Conservation (phyloP, 179 eudicot genomes). For the Beta corolliflora region DNA sequence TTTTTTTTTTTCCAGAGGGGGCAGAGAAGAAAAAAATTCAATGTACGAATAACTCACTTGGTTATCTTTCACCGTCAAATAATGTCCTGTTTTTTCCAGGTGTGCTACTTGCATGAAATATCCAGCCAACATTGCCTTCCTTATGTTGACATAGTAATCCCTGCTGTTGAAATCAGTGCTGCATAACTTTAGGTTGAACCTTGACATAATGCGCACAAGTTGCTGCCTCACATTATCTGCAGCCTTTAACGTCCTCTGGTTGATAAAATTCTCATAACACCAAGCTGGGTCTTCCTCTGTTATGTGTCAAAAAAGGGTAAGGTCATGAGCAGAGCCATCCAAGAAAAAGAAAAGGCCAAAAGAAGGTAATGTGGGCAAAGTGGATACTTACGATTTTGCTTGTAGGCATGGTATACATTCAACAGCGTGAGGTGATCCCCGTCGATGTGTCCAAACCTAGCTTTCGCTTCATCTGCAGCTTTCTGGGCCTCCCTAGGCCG, state of each 20-base stretch:
- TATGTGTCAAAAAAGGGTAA: background rate
- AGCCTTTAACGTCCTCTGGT: constrained; percentile 70
- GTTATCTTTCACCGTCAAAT: constrained; percentile 92
- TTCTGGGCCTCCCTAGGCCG: constrained; percentile 99
- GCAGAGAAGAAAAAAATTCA: background rate
- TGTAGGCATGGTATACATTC: constrained; percentile 96
- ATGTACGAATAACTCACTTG: constrained; percentile 48
- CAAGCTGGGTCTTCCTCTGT: constrained; percentile 87
- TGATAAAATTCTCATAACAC: constrained; percentile 92
- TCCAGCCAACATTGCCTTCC: constrained; percentile 97
- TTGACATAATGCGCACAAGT: constrained; percentile 81
- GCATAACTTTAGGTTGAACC: constrained; percentile 82
- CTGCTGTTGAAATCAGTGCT: constrained; percentile 94
- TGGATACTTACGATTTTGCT: constrained; percentile 76
- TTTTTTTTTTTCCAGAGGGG: background rate
- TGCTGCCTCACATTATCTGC: constrained; percentile 98
- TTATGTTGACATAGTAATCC: constrained; percentile 86
- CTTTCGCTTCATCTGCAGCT: constrained; percentile 99
- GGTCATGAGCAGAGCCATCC: background rate
- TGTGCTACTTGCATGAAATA: constrained; percentile 99
- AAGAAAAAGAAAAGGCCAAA: background rate
- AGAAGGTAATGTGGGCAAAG: background rate
- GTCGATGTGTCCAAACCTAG: constrained; percentile 93
- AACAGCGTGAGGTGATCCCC: constrained; percentile 97
- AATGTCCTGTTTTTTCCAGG: constrained; percentile 84